A percentile compares a stretch with the other conserved stretches of the same genome.
Conservation (phyloP, 2,329 filamentous ascomycete genomes). For the Penicillium decumbens region DNA sequence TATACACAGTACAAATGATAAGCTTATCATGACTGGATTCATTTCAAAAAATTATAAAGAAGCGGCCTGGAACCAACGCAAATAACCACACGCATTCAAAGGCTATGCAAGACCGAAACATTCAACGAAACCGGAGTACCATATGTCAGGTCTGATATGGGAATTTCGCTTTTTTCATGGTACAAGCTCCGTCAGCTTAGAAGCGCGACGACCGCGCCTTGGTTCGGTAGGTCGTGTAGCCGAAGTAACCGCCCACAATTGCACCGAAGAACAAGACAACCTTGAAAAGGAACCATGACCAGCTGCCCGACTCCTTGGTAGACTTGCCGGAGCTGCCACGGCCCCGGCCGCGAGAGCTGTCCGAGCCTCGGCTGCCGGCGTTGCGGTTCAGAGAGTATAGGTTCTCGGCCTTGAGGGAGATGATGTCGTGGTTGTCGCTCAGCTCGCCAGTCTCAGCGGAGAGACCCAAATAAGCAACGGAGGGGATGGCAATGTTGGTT, state of each 20-base stretch:
- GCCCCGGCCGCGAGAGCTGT: conserved; percentile 23
- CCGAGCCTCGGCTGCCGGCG: conserved; percentile 41
- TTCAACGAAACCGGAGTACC: conserved; percentile 1
- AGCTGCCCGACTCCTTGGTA: conserved; percentile 45
- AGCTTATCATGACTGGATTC: conserved; percentile 21
- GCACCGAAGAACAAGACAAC: conserved; percentile 68
- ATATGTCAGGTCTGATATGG: neutral
- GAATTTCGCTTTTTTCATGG: neutral
- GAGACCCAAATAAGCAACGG: conserved; percentile 61
- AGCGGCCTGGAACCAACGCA: conserved; percentile 9
- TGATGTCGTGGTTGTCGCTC: conserved; percentile 95
- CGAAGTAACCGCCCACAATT: conserved; percentile 72
- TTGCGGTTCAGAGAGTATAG: conserved; percentile 55
- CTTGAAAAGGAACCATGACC: conserved; percentile 75
- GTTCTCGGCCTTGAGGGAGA: conserved; percentile 80
- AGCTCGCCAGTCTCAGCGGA: conserved; percentile 84
- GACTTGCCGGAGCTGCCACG: conserved; percentile 12
- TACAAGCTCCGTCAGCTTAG: conserved; percentile 13
- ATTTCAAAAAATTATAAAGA: conserved; percentile 17
- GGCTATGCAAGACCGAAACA: conserved; percentile 24
- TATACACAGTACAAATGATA: neutral
- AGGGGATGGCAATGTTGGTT: conserved; percentile 71
- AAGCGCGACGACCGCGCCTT: conserved; percentile 47
- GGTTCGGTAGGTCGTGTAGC: conserved; percentile 76
- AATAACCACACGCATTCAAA: conserved; percentile 9